Conservation (phyloP, 495 filamentous ascomycete species). For the Penicillium odoratum region DNA sequence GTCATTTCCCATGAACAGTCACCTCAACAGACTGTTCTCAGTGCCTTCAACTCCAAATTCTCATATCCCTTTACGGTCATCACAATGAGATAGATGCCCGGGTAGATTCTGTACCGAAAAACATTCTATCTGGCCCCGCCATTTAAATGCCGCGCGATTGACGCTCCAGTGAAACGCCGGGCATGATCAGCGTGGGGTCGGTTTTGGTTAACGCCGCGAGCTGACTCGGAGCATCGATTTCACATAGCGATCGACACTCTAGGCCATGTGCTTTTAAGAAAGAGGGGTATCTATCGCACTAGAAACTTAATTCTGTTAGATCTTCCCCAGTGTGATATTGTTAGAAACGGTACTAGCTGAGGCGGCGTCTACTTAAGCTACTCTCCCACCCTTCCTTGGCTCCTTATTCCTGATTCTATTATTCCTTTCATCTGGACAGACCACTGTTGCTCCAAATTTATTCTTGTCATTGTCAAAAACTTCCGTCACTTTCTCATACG, state of each 20-base stretch:
- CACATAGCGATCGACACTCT: background rate
- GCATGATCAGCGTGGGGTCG: too few species aligned
- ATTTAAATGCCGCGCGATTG: too few species aligned
- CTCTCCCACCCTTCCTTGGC: background rate
- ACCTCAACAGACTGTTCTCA: too few species aligned
- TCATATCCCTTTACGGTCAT: too few species aligned
- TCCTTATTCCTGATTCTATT: background rate
- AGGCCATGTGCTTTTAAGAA: background rate
- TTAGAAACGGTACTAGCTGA: background rate
- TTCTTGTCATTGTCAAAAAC: background rate
- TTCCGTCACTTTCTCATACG: background rate
- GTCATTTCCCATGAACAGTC: too few species aligned
- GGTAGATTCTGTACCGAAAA: too few species aligned
- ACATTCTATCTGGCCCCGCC: too few species aligned
- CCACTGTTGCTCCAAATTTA: background rate
- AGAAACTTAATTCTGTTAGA: too few species aligned
- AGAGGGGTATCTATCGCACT: background rate
- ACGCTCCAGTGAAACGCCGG: too few species aligned
- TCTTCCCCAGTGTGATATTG: background rate
- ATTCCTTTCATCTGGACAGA: background rate
- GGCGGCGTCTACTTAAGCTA: background rate
- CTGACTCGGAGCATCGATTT: background rate
- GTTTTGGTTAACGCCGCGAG: background rate
- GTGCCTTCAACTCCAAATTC: too few species aligned
- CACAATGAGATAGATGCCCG: too few species aligned